These are phyloP conservation scores for Flueggea neowawraea DNA, from an alignment of 441 rosid species.

Conservation along the genomic window DNA sequence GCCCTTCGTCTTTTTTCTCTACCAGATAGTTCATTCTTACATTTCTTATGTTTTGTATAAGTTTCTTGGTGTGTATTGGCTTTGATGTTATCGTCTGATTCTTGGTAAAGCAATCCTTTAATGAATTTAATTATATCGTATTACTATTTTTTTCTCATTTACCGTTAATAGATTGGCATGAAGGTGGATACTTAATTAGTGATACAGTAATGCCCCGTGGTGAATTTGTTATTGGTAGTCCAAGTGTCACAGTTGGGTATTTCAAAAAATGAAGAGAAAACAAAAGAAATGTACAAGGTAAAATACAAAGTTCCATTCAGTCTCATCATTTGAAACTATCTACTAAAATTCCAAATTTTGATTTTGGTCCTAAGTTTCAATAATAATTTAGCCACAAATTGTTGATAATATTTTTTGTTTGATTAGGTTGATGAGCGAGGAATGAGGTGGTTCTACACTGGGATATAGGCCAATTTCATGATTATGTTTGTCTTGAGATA, in stretches of 20 bases:
- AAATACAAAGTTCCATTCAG: conserved; percentile 3
- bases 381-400: too few relatives aligned
- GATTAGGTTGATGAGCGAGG: conserved; percentile 89
- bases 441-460: conserved; percentile 96
- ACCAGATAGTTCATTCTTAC: too few relatives aligned
- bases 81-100: too few relatives aligned
- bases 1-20: too few relatives aligned
- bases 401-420: not conserved
- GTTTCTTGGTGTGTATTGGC: too few relatives aligned
- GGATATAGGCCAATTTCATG: conserved; percentile 84
- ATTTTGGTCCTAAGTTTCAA: too few relatives aligned
- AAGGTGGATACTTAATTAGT: conserved; percentile 77
- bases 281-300: conserved; percentile 88
- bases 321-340: too few relatives aligned
- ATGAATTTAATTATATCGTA: conserved; percentile 7
- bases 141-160: conserved; percentile 16
- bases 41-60: too few relatives aligned
- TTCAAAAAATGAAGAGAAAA: conserved; percentile 90
- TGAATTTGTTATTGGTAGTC: conserved; percentile 95
- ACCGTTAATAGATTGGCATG: conserved; percentile 98
- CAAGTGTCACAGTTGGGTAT: conserved; percentile 86
- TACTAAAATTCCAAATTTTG: too few relatives aligned
- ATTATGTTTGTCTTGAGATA: conserved; percentile 98
- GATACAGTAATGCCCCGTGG: conserved; percentile 96
- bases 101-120: too few relatives aligned